A percentile compares a stretch with the other conserved stretches of the same genome.
phyloP scores from a whole-genome alignment of 345 rosid species.

The Odontarrhena argentea region DNA sequence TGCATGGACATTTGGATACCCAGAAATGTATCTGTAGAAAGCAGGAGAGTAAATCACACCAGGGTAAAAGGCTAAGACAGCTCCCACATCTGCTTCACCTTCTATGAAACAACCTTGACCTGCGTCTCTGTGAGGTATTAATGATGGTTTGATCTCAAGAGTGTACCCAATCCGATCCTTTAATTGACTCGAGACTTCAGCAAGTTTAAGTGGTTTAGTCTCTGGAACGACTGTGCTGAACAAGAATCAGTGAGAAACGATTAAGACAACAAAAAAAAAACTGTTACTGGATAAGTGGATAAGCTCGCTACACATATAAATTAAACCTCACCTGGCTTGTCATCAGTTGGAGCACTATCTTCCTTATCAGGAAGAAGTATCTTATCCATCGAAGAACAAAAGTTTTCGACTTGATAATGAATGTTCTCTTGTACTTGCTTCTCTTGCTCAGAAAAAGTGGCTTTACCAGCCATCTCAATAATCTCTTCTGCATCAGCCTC shows the following conservation, averaged over 20 bases:
- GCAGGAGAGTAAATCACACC: constrained; percentile 79
- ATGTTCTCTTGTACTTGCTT: constrained; percentile 82
- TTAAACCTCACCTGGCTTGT: constrained; percentile 52
- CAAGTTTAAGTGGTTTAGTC: constrained; percentile 58
- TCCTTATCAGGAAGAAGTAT: constrained; percentile 57
- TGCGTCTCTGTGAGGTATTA: constrained; percentile 69
- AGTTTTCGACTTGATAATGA: constrained; percentile 57
- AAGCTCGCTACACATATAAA: not conserved
- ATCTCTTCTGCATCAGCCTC: constrained; percentile 87
- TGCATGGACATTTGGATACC: constrained; percentile 69
- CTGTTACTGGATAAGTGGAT: not conserved
- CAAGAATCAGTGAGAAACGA: constrained; percentile 48
- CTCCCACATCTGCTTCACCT: constrained; percentile 80
- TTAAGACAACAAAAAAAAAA: constrained; percentile 20
- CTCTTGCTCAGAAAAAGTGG: constrained; percentile 73
- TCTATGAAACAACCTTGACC: constrained; percentile 75
- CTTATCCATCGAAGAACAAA: constrained; percentile 64
- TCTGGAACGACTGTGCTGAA: constrained; percentile 75
- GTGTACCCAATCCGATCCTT: constrained; percentile 72
- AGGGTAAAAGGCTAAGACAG: constrained; percentile 83
- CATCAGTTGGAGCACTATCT: constrained; percentile 31
- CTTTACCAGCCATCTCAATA: constrained; percentile 76
- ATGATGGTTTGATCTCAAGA: constrained; percentile 64
- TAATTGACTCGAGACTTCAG: constrained; percentile 59
- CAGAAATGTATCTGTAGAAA: constrained; percentile 75